Evolutionary conservation across 345 rosid genomes (phyloP), one percentile per base, ranked within the genome.

Genomic region (Cochlearia excelsa): DNA sequence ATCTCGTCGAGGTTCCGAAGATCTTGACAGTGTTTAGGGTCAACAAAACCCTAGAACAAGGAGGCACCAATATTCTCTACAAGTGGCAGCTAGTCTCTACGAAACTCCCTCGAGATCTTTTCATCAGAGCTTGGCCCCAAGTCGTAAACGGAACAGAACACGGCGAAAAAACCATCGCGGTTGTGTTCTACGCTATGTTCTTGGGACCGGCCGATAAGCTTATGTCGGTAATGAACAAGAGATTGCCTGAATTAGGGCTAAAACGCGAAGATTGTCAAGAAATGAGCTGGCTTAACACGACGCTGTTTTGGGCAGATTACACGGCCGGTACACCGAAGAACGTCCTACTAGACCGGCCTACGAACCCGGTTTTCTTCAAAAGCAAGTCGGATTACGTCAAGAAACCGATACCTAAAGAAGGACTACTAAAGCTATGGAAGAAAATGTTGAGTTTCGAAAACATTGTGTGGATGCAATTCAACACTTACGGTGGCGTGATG

Each of bases 81-180:
- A 0, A 85, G 83, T 84, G 90, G 81, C 87, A 86, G 54, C 34
- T 59, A 3, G 71, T 79, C 6, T 80, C 81, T 4, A 47, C 57
- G 2, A 58, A 64, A 5, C 9, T 76, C 4, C 70, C 73, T n/a
- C 51, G 54, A 0, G 63, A 64, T 23, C 51, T 86, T 30, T 86
- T 78, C 69, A 62, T 81, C 11, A 77, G 84, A 61, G 66, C 75
- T 38, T 30, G 51, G 47, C 33, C 65, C 9, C 57, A 43, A 0
- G 26, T 48, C 45, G 54, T n/a, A 41, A 52, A 5, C 31, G 61
- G 7, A 42, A 35, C 41, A 63, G 46, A 35, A 46, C 54, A 27
- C 29, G 71, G 66, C 54, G 69, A 56, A 53, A 64, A 28, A 53
- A 74, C 74, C 7, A 43, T 80, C n/a, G 52, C 30, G 26, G 66